A percentile compares a stretch with the other conserved stretches of the same genome.
Conservation (phyloP, 2,329 filamentous ascomycete species). For the Diplodia mutila region DNA sequence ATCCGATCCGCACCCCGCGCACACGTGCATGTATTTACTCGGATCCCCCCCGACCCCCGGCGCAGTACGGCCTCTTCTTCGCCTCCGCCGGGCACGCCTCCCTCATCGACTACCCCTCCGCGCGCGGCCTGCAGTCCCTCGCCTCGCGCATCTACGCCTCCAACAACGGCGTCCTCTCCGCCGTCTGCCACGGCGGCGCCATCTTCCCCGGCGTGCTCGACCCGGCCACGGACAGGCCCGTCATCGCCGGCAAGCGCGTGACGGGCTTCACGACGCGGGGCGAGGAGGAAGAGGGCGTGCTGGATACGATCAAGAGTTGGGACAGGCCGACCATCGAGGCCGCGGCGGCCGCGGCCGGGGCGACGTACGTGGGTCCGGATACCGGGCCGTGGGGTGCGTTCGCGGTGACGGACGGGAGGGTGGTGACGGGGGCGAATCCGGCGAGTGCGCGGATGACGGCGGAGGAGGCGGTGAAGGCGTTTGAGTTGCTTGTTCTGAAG, state of each 20-base stretch:
- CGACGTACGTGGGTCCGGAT: slow-evolving; percentile 36
- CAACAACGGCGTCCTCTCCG: slow-evolving; percentile 48
- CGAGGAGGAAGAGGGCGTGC: slow-evolving; percentile 41
- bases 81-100: slow-evolving; percentile 52
- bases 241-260: slow-evolving; percentile 42
- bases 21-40: too few relatives aligned
- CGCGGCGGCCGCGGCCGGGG: slow-evolving; percentile 35
- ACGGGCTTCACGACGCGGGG: slow-evolving; percentile 46
- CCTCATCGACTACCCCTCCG: slow-evolving; percentile 53
- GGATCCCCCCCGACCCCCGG: not conserved
- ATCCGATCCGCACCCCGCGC: too few relatives aligned
- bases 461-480: slow-evolving; percentile 36
- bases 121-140: slow-evolving; percentile 47
- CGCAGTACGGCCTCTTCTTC: slow-evolving; percentile 45
- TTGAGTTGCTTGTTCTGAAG: slow-evolving; percentile 14
- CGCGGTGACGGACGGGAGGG: slow-evolving; percentile 38
- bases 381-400: slow-evolving; percentile 38
- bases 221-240: slow-evolving; percentile 32
- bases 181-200: slow-evolving; percentile 48
- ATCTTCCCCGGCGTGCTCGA: slow-evolving; percentile 45
- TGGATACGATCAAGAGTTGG: slow-evolving; percentile 42
- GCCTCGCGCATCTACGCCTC: slow-evolving; percentile 45
- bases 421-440: slow-evolving; percentile 44
- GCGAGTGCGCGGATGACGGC: slow-evolving; percentile 41
- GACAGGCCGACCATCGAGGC: slow-evolving; percentile 39